Conservation (phyloP, 2,329 filamentous ascomycete species). For the Aspergillus vadensis region DNA sequence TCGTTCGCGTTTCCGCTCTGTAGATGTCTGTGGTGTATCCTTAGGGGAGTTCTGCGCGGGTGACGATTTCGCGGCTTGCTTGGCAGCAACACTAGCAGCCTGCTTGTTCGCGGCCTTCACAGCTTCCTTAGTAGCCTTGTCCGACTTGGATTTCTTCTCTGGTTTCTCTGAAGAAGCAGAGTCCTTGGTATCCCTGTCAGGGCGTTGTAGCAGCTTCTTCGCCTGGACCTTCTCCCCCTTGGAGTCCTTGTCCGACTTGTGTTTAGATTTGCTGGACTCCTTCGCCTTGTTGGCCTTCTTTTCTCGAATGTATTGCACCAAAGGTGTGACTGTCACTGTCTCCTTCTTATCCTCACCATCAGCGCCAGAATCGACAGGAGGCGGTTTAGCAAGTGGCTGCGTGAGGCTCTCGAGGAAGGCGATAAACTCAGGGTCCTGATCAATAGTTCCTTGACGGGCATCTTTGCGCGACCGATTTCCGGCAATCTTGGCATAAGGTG, state of each 20-base stretch:
- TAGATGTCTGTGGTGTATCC: conserved; percentile 32
- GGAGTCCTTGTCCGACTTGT: conserved; percentile 46
- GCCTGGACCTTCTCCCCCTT: conserved; percentile 45
- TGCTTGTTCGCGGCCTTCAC: conserved; percentile 58
- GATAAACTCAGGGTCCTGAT: conserved; percentile 95
- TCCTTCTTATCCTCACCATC: conserved; percentile 56
- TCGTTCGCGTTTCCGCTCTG: conserved; percentile 56
- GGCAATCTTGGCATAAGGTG: conserved; percentile 81
- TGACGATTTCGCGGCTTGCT: conserved; percentile 26
- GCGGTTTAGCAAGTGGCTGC: conserved; percentile 64
- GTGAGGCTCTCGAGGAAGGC: conserved; percentile 86
- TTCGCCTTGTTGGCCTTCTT: conserved; percentile 82
- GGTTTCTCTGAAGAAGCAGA: conserved; percentile 36
- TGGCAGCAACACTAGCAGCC: conserved; percentile 37
- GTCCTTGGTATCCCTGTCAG: conserved; percentile 37
- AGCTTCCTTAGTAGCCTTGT: conserved; percentile 65
- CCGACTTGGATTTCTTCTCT: conserved; percentile 46
- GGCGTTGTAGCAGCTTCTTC: conserved; percentile 45
- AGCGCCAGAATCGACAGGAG: conserved; percentile 53
- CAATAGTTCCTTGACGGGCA: conserved; percentile 87
- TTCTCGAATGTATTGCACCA: conserved; percentile 87
- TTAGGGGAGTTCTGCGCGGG: conserved; percentile 22
- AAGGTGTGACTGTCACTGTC: conserved; percentile 77
- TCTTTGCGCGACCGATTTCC: conserved; percentile 74
- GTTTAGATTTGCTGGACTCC: conserved; percentile 49